A percentile compares a stretch with the other conserved stretches of the same genome.
Evolutionary conservation across 2,329 filamentous ascomycete species (phyloP).

Genomic region (Escovopsis weberi): DNA sequence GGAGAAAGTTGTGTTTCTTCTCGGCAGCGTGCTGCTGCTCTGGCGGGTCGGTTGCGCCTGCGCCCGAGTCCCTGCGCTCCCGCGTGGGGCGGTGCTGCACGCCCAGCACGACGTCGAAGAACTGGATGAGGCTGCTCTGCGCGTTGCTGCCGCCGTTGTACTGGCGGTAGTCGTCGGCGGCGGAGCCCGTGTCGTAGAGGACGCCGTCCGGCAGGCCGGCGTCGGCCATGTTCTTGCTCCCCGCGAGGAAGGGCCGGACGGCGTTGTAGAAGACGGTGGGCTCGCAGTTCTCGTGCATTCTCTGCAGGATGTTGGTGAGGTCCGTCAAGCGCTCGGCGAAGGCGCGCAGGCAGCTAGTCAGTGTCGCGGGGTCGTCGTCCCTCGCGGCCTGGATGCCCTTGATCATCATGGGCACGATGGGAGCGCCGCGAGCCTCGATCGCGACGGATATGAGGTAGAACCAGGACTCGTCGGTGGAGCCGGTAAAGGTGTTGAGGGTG

Average conservation of each 20-base stretch:
- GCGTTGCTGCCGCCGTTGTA: constrained; percentile 93
- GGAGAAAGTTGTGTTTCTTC: constrained; percentile 65
- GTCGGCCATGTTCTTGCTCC: constrained; percentile 94
- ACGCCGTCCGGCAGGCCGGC: constrained; percentile 81
- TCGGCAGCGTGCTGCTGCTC: constrained; percentile 11
- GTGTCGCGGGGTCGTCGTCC: constrained; percentile 50
- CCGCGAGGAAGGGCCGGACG: constrained; percentile 89
- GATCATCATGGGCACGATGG: constrained; percentile 79
- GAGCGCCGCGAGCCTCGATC: constrained; percentile 82
- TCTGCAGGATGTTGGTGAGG: constrained; percentile 59
- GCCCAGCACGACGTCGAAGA: constrained; percentile 86
- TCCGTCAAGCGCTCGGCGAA: constrained; percentile 86
- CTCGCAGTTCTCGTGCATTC: constrained; percentile 93
- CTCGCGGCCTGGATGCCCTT: constrained; percentile 71
- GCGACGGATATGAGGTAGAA: constrained; percentile 94
- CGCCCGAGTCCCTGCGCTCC: constrained; percentile 37
- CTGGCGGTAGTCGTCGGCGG: constrained; percentile 51
- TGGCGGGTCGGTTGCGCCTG: constrained; percentile 30
- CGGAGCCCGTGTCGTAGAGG: constrained; percentile 63
- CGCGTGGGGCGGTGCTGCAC: constrained; percentile 86
- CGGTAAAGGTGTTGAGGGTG: constrained; percentile 81
- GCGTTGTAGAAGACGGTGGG: constrained; percentile 90
- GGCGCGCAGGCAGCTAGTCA: constrained; percentile 60
- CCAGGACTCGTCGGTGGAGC: constrained; percentile 93
- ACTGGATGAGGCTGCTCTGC: constrained; percentile 91